phyloP scores from a whole-genome alignment of 2,329 filamentous ascomycete species.

The Reticulascus tulasneorum region DNA sequence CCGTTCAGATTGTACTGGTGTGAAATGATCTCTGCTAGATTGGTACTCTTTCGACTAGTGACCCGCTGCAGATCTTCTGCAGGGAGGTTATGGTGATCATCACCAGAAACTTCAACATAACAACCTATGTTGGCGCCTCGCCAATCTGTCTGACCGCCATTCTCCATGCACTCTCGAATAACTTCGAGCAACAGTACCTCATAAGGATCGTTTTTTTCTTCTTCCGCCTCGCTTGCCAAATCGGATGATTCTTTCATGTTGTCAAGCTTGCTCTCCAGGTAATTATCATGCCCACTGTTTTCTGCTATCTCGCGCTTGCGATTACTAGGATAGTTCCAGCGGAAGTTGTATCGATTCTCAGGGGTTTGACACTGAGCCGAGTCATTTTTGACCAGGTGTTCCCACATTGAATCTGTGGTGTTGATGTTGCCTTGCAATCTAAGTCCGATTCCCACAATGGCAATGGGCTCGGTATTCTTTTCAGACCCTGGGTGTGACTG shows the following conservation, averaged over 20 bases:
- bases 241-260: slow-evolving; percentile 16
- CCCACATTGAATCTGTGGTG: slow-evolving; percentile 30
- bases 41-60: neutral
- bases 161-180: slow-evolving; percentile 27
- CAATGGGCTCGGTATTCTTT: slow-evolving; percentile 31
- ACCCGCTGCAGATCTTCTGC: slow-evolving; percentile 22
- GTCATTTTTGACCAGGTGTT: slow-evolving; percentile 25
- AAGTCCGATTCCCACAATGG: slow-evolving; percentile 37
- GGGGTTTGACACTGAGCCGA: slow-evolving; percentile 25
- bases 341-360: slow-evolving; percentile 26
- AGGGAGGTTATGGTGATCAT: slow-evolving; percentile 18
- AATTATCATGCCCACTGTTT: slow-evolving; percentile 29
- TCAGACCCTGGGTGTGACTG: too few relatives aligned
- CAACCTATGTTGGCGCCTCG: slow-evolving; percentile 21
- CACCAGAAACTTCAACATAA: slow-evolving; percentile 24
- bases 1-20: slow-evolving; percentile 18
- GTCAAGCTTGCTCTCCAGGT: too few relatives aligned
- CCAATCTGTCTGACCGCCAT: slow-evolving; percentile 25
- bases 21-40: slow-evolving; percentile 23
- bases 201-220: slow-evolving; percentile 19
- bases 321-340: slow-evolving; percentile 29
- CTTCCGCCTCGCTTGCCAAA: slow-evolving; percentile 18
- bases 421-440: slow-evolving; percentile 33
- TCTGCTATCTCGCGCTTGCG: slow-evolving; percentile 30
- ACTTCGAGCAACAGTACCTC: slow-evolving; percentile 28